Percentiles rank a stretch among this genome's conserved stretches.
Evolutionary conservation across 1,139 yeast genomes (phyloP).

Genomic region (Arxiozyma telluris): DNA sequence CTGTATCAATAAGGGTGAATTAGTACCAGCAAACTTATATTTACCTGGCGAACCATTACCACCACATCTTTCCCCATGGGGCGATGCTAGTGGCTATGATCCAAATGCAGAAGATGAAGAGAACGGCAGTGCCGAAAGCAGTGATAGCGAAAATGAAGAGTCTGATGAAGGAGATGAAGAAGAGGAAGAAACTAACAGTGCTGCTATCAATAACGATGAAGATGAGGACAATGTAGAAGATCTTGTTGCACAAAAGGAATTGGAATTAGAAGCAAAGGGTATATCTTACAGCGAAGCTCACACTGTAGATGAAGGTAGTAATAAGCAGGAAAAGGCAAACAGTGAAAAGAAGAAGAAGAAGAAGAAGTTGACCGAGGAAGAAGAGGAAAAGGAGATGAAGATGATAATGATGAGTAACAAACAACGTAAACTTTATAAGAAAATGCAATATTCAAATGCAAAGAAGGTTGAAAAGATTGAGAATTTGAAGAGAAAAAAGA

Average conservation of each 20-base stretch:
- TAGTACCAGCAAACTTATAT: slow-evolving; percentile 69
- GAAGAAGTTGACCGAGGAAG: slow-evolving; percentile 41
- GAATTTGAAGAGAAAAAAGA: slow-evolving; percentile 66
- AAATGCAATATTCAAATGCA: slow-evolving; percentile 88
- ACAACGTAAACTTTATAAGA: slow-evolving; percentile 87
- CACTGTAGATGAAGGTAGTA: slow-evolving; percentile 23
- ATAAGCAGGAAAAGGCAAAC: slow-evolving; percentile 15
- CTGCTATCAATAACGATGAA: slow-evolving; percentile 37
- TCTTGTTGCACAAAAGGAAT: slow-evolving; percentile 65
- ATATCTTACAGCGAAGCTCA: slow-evolving; percentile 58
- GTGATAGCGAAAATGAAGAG: slow-evolving; percentile 40
- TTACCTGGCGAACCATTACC: slow-evolving; percentile 94
- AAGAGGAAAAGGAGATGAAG: slow-evolving; percentile 79
- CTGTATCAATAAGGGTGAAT: slow-evolving; percentile 66
- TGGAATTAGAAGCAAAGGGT: slow-evolving; percentile 87
- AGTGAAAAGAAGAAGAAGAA: slow-evolving; percentile 31
- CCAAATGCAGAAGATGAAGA: slow-evolving; percentile 59
- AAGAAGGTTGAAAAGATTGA: slow-evolving; percentile 77
- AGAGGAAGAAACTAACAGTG: slow-evolving; percentile 40
- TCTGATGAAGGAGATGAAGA: slow-evolving; percentile 36
- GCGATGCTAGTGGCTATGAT: slow-evolving; percentile 84
- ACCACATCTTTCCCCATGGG: slow-evolving; percentile 98
- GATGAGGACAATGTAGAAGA: slow-evolving; percentile 48
- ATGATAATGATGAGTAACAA: slow-evolving; percentile 97
- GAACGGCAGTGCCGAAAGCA: slow-evolving; percentile 41